Conservation (phyloP, 2,329 filamentous ascomycete species). For the Ascocoryne sarcoides region DNA sequence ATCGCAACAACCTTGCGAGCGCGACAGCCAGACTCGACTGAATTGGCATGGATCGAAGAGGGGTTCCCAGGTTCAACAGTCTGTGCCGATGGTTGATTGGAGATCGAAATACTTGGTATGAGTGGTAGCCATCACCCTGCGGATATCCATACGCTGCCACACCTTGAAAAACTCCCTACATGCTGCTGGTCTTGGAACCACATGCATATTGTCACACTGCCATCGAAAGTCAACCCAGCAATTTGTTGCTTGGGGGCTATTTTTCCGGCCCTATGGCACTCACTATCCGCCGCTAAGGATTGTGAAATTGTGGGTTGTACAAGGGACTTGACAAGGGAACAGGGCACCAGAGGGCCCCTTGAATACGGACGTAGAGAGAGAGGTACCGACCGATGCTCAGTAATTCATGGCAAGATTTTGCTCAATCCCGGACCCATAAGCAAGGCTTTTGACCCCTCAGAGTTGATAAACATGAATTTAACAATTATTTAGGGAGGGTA, state of each 20-base stretch:
- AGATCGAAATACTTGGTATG: slow-evolving; percentile 7
- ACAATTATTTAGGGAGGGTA: no score
- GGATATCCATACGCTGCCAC: not conserved
- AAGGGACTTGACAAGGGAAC: no score
- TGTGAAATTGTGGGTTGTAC: no score
- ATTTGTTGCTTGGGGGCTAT: slow-evolving; percentile 7
- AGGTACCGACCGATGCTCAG: no score
- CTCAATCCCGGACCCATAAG: no score
- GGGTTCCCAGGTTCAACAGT: slow-evolving; percentile 2
- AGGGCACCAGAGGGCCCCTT: no score
- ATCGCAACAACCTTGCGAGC: not conserved
- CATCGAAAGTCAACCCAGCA: not conserved
- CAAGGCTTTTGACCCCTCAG: no score
- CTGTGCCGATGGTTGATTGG: slow-evolving; percentile 18
- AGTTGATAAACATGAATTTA: no score
- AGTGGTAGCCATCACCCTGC: not conserved
- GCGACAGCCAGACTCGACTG: not conserved
- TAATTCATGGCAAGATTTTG: no score
- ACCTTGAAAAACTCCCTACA: no score
- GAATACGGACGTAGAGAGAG: no score
- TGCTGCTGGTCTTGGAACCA: no score
- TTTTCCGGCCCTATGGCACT: not conserved
- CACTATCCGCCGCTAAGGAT: not conserved
- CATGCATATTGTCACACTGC: slow-evolving; percentile 3
- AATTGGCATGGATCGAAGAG: slow-evolving; percentile 4